Evolutionary conservation across 768 basidiomycete species (phyloP).

Genomic region (Pleurotus salmoneostramineus): DNA sequence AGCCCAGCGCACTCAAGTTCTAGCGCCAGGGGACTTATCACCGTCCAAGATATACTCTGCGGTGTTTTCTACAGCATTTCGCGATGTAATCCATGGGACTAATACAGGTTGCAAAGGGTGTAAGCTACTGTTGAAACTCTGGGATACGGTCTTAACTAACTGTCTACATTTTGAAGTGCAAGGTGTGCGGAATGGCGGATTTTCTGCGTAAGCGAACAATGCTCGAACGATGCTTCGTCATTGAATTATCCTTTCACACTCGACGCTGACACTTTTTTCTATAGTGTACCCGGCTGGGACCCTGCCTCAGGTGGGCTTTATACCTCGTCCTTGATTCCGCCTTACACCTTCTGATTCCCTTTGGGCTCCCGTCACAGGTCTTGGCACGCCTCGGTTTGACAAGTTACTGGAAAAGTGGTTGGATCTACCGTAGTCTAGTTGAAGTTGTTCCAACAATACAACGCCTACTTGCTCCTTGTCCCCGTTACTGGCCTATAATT

Average conservation of each 20-base stretch:
- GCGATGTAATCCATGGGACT: conserved; percentile 37
- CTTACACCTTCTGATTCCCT: neutral
- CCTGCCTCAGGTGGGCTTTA: conserved; percentile 31
- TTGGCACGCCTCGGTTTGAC: conserved; percentile 43
- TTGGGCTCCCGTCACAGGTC: too few relatives aligned
- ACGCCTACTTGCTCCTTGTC: too few relatives aligned
- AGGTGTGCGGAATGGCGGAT: conserved; percentile 26
- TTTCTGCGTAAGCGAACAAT: conserved; percentile 31
- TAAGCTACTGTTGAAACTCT: conserved; percentile 12
- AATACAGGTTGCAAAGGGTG: conserved; percentile 43
- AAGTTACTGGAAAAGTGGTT: conserved; percentile 34
- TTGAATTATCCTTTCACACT: neutral
- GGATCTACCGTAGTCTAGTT: conserved; percentile 25
- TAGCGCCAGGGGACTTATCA: neutral
- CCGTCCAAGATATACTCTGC: conserved; percentile 23
- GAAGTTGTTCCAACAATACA: too few relatives aligned
- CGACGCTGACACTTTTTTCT: neutral
- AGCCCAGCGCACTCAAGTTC: conserved; percentile 8
- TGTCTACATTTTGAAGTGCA: conserved; percentile 19
- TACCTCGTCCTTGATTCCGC: neutral
- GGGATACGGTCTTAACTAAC: neutral
- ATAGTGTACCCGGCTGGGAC: conserved; percentile 36
- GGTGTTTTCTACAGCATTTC: conserved; percentile 30
- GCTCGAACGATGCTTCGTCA: too few relatives aligned
- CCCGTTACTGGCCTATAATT: too few relatives aligned